phyloP scores from a whole-genome alignment of 495 filamentous ascomycete species.

The Daldinia grandis region DNA sequence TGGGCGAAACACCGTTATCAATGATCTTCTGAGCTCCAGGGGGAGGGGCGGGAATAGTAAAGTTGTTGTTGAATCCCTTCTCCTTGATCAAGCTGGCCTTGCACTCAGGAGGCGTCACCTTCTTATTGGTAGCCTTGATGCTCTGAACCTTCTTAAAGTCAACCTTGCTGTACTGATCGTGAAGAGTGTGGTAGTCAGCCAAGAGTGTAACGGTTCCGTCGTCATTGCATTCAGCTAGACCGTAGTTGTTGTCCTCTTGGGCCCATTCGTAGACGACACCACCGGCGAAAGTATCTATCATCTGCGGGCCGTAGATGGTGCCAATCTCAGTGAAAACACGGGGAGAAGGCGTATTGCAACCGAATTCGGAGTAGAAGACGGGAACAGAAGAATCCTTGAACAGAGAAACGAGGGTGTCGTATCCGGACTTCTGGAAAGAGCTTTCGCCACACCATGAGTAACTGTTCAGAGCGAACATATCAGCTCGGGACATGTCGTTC shows the following conservation, averaged over 20 bases:
- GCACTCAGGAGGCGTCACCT: slow-evolving; percentile 67
- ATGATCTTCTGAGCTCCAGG: slow-evolving; percentile 59
- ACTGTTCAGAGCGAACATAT: slow-evolving; percentile 93
- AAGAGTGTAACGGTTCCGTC: slow-evolving; percentile 71
- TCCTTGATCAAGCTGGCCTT: slow-evolving; percentile 66
- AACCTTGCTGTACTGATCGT: slow-evolving; percentile 75
- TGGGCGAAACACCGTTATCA: slow-evolving; percentile 59
- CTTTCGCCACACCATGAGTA: slow-evolving; percentile 94
- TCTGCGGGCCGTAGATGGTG: slow-evolving; percentile 79
- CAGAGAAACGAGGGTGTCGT: slow-evolving; percentile 72
- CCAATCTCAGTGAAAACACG: slow-evolving; percentile 85
- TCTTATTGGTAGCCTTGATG: slow-evolving; percentile 60
- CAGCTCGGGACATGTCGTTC: slow-evolving; percentile 70
- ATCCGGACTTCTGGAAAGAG: slow-evolving; percentile 72
- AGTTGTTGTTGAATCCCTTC: slow-evolving; percentile 73
- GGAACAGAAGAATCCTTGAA: slow-evolving; percentile 80
- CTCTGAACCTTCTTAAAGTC: slow-evolving; percentile 69
- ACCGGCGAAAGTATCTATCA: slow-evolving; percentile 82
- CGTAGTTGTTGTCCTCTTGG: slow-evolving; percentile 76
- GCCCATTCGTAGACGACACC: slow-evolving; percentile 91
- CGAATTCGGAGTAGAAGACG: slow-evolving; percentile 96
- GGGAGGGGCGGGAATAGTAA: slow-evolving; percentile 70
- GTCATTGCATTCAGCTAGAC: slow-evolving; percentile 73
- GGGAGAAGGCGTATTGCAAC: slow-evolving; percentile 84
- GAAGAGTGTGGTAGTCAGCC: slow-evolving; percentile 78